Percentiles rank a stretch among this genome's conserved stretches.
Evolutionary conservation across 208 protist genomes (phyloP).

Genomic region (Porcisia hertigi): DNA sequence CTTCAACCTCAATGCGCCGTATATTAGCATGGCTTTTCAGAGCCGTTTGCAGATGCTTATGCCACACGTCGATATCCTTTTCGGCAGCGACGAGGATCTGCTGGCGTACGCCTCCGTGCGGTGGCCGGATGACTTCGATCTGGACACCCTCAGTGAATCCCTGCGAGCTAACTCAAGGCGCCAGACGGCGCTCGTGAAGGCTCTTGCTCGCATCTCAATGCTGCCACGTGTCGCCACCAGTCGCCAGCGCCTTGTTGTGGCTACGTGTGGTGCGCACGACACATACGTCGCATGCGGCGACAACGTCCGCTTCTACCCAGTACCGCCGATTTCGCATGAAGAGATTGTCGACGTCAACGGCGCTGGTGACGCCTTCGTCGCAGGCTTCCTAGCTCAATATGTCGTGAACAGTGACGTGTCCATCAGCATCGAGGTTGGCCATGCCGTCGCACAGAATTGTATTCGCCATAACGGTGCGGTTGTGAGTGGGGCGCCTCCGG

Average conservation of each 20-base stretch:
- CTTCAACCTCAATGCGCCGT: slow-evolving; percentile 96
- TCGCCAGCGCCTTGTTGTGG: slow-evolving; percentile 79
- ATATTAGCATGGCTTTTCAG: slow-evolving; percentile 92
- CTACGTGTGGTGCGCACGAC: slow-evolving; percentile 89
- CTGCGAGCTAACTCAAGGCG: slow-evolving; percentile 14
- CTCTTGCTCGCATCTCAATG: slow-evolving; percentile 61
- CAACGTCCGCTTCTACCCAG: slow-evolving; percentile 42
- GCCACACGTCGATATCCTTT: slow-evolving; percentile 95
- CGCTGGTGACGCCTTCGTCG: slow-evolving; percentile 97
- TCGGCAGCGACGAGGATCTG: slow-evolving; percentile 95
- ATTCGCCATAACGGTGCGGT: slow-evolving; percentile 90
- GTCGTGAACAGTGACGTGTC: slow-evolving; percentile 36
- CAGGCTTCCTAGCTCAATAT: slow-evolving; percentile 94
- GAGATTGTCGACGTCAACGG: slow-evolving; percentile 97
- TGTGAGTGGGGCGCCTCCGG: slow-evolving; percentile 59
- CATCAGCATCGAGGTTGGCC: slow-evolving; percentile 66
- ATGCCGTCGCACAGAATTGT: slow-evolving; percentile 77
- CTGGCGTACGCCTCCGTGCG: slow-evolving; percentile 58
- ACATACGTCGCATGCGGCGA: slow-evolving; percentile 83
- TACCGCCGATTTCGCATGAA: slow-evolving; percentile 50
- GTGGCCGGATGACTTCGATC: slow-evolving; percentile 61
- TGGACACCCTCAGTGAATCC: slow-evolving; percentile 9
- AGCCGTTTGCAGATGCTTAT: slow-evolving; percentile 74
- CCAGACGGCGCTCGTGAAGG: slow-evolving; percentile 23
- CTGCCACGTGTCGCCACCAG: slow-evolving; percentile 64